phyloP scores from a whole-genome alignment of 352 stramenopile species.

The Lagenidium sp. region DNA sequence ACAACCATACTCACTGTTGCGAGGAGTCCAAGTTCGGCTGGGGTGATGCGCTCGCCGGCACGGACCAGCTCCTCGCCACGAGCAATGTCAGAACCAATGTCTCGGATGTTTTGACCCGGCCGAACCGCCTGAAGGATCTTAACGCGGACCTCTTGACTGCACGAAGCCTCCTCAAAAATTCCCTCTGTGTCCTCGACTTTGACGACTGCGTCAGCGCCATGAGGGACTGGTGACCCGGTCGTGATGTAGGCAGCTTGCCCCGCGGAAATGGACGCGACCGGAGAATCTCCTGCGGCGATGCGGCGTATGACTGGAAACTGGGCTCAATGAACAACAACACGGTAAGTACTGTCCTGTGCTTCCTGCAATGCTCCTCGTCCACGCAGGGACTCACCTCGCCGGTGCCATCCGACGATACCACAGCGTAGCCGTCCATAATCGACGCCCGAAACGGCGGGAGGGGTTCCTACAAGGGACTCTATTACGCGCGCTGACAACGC shows the following conservation, averaged over 20 bases:
- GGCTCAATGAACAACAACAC: not conserved
- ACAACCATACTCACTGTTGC: conserved; percentile 50
- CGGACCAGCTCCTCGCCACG: conserved; percentile 67
- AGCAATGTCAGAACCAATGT: conserved; percentile 89
- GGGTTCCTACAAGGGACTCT: conserved; percentile 67
- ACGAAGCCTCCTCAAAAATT: conserved; percentile 20
- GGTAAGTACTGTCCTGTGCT: no score
- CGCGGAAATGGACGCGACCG: conserved; percentile 21
- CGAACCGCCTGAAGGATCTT: conserved; percentile 58
- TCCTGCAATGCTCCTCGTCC: no score
- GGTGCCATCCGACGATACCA: conserved; percentile 77
- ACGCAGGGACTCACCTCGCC: conserved; percentile 28
- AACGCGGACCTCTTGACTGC: conserved; percentile 28
- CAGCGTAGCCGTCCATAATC: conserved; percentile 98
- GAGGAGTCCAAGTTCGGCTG: conserved; percentile 89
- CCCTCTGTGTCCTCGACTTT: conserved; percentile 91
- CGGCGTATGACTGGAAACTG: conserved; percentile 61
- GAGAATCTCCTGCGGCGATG: conserved; percentile 59
- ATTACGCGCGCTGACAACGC: no score
- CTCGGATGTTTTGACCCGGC: conserved; percentile 67
- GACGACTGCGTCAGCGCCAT: conserved; percentile 89
- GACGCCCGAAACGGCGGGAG: conserved; percentile 93
- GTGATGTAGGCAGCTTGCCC: conserved; percentile 89
- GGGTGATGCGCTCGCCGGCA: conserved; percentile 59
- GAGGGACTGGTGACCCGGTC: conserved; percentile 90